Evolutionary conservation across 495 filamentous ascomycete genomes (phyloP).

Genomic region (Penicillium egyptiacum): DNA sequence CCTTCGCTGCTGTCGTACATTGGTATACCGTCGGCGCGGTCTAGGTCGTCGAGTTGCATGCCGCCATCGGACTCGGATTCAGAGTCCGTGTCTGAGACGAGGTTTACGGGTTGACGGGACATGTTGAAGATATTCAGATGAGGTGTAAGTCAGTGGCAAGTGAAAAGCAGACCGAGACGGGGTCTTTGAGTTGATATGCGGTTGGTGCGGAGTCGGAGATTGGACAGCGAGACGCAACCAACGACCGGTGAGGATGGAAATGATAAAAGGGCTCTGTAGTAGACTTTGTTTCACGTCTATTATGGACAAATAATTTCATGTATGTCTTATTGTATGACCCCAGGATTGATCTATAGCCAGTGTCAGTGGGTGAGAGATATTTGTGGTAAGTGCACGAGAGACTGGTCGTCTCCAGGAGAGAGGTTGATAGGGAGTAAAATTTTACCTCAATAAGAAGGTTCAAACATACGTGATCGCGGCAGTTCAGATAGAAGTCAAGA

Average conservation of each 20-base stretch:
- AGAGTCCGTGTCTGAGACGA: neutral
- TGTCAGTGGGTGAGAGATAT: slow-evolving; percentile 1
- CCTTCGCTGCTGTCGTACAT: neutral
- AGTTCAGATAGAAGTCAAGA: neutral
- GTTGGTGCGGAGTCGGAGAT: neutral
- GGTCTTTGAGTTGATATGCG: neutral
- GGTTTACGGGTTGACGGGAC: neutral
- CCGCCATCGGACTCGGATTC: slow-evolving; percentile 16
- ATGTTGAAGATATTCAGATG: neutral
- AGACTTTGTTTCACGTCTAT: neutral
- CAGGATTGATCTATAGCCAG: neutral
- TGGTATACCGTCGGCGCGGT: neutral
- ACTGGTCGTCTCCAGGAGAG: neutral
- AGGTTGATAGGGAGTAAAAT: neutral
- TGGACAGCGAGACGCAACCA: neutral
- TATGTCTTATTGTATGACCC: neutral
- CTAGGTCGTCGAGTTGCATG: slow-evolving; percentile 10
- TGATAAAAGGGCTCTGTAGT: neutral
- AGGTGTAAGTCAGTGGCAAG: neutral
- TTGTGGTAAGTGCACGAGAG: neutral
- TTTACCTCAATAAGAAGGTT: neutral
- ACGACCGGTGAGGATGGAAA: neutral
- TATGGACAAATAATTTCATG: neutral
- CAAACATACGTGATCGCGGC: neutral
- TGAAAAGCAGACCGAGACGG: neutral